Percentiles rank a stretch among this genome's conserved stretches.
phyloP scores from a whole-genome alignment of 2,329 filamentous ascomycete genomes.

The Aotearoamyces nothofagi region DNA sequence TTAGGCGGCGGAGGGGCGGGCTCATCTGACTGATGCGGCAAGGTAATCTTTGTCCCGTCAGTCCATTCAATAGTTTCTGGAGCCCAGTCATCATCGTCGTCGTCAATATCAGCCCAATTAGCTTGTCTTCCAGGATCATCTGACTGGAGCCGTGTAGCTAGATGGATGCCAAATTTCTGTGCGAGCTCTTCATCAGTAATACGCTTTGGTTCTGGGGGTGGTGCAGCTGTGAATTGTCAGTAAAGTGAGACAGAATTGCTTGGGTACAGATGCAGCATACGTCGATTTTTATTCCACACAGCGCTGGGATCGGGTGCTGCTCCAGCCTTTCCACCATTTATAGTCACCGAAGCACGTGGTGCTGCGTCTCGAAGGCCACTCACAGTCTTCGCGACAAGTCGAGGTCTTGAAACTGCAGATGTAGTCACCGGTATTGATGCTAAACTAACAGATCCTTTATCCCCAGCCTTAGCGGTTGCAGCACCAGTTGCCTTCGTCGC shows the following conservation, averaged over 20 bases:
- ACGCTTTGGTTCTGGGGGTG: constrained; percentile 60
- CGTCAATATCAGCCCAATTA: constrained; percentile 83
- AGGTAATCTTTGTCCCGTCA: constrained; percentile 69
- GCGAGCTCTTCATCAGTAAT: constrained; percentile 75
- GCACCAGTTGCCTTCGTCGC: constrained; percentile 44
- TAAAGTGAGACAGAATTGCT: constrained; percentile 2
- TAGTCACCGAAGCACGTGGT: constrained; percentile 23
- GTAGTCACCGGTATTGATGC: constrained; percentile 28
- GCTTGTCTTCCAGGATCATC: constrained; percentile 61
- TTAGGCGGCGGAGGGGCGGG: constrained; percentile 12
- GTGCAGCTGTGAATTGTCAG: constrained; percentile 31
- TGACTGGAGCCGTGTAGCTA: constrained; percentile 63
- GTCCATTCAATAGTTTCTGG: constrained; percentile 79
- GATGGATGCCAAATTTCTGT: constrained; percentile 74
- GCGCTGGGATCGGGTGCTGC: constrained; percentile 54
- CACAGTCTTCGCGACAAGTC: constrained; percentile 62
- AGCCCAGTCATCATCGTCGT: constrained; percentile 78
- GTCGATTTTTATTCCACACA: constrained; percentile 83
- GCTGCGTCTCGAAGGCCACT: constrained; percentile 39
- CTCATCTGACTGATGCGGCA: constrained; percentile 49
- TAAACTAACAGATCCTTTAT: constrained; percentile 32
- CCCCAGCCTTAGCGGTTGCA: constrained; percentile 31
- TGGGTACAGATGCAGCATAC: constrained; percentile 30
- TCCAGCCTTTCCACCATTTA: constrained; percentile 42
- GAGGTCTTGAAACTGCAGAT: constrained; percentile 43